Percentiles rank a stretch among this genome's conserved stretches.
Evolutionary conservation across 345 rosid genomes (phyloP).

Genomic region (Noccaea bulbosa): DNA sequence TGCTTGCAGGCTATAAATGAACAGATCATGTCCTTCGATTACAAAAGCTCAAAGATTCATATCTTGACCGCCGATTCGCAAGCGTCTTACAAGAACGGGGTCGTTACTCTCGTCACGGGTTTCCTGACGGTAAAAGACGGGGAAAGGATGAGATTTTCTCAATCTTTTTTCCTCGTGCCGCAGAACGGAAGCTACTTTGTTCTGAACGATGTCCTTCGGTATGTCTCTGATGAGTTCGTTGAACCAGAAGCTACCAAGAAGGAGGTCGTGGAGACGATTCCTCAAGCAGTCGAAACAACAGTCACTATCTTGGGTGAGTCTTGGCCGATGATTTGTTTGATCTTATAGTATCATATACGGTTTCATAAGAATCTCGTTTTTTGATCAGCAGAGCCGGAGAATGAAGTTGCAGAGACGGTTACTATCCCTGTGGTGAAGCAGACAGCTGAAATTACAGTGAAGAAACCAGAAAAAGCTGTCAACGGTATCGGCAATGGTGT

Average conservation of each 20-base stretch:
- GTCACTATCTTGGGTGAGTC: conserved; percentile 33
- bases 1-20: conserved; percentile 67
- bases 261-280: conserved; percentile 31
- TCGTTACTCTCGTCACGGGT: conserved; percentile 77
- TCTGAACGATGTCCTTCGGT: conserved; percentile 78
- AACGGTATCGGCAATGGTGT: conserved; percentile 14
- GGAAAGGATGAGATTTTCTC: conserved; percentile 61
- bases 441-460: conserved; percentile 27
- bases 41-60: conserved; percentile 55
- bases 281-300: conserved; percentile 33
- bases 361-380: not conserved
- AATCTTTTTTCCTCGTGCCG: conserved; percentile 82
- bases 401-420: conserved; percentile 28
- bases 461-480: conserved; percentile 28
- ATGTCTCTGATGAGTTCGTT: conserved; percentile 51
- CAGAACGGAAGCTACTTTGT: conserved; percentile 76
- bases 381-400: conserved; percentile 17
- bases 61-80: conserved; percentile 78
- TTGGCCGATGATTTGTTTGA: not conserved
- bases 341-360: not conserved
- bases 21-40: conserved; percentile 63
- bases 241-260: conserved; percentile 47
- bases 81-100: conserved; percentile 57
- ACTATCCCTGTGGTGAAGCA: conserved; percentile 19
- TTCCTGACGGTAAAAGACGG: conserved; percentile 57